phyloP scores from a whole-genome alignment of 495 filamentous ascomycete species.

The Niebla homalea region DNA sequence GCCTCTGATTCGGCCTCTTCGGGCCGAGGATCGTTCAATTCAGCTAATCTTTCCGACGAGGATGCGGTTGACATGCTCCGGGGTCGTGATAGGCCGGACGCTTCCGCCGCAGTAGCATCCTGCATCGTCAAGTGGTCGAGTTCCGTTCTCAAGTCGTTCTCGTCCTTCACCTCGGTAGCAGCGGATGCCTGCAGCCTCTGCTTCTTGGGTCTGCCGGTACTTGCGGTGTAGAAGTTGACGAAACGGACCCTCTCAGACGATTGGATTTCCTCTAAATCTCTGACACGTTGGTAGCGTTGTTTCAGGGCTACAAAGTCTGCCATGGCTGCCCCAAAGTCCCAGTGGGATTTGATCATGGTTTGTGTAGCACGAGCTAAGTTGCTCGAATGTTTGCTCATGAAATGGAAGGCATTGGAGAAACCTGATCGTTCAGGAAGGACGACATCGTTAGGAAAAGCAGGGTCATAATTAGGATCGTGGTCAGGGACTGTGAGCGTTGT shows the following conservation, averaged over 20 bases:
- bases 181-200: not conserved
- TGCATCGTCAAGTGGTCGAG: not conserved
- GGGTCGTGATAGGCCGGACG: no score
- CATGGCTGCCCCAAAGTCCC: slow-evolving; percentile 71
- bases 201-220: slow-evolving; percentile 51
- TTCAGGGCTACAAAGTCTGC: slow-evolving; percentile 61
- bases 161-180: not conserved
- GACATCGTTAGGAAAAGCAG: slow-evolving; percentile 60
- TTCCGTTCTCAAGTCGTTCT: not conserved
- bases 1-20: no score
- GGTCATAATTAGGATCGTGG: slow-evolving; percentile 56
- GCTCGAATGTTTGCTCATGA: slow-evolving; percentile 65
- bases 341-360: slow-evolving; percentile 60
- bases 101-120: no score
- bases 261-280: slow-evolving; percentile 55
- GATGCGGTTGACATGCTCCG: no score
- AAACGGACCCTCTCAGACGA: slow-evolving; percentile 50
- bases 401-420: slow-evolving; percentile 56
- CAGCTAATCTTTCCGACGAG: no score
- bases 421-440: slow-evolving; percentile 49
- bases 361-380: slow-evolving; percentile 55
- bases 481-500: slow-evolving; percentile 3
- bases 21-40: no score
- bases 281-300: slow-evolving; percentile 51
- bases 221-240: slow-evolving; percentile 82